Evolutionary conservation across 2,329 filamentous ascomycete genomes (phyloP).

Genomic region (Teratosphaeria gauchensis): DNA sequence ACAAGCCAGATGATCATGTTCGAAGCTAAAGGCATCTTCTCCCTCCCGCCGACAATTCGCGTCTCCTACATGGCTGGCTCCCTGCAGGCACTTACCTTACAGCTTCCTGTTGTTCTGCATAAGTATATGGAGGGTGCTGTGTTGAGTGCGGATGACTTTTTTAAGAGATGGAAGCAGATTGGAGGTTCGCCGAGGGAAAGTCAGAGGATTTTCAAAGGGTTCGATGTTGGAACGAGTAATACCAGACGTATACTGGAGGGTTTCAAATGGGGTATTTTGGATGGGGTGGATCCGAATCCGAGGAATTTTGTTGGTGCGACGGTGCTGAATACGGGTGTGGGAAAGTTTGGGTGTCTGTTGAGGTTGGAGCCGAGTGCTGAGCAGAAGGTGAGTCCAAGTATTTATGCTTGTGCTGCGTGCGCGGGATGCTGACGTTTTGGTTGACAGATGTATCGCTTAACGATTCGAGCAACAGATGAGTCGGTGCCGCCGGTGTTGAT

Average conservation of each 20-base stretch:
- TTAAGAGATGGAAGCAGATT: slow-evolving; percentile 99
- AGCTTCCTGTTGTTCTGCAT: slow-evolving; percentile 78
- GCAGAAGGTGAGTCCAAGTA: slow-evolving; percentile 63
- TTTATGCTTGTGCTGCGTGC: neutral
- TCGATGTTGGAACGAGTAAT: slow-evolving; percentile 60
- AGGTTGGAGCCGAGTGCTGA: slow-evolving; percentile 89
- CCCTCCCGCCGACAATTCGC: slow-evolving; percentile 77
- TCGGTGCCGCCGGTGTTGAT: slow-evolving; percentile 69
- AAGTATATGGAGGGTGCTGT: slow-evolving; percentile 96
- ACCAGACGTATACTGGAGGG: slow-evolving; percentile 67
- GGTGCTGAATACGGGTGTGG: slow-evolving; percentile 72
- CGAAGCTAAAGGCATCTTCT: slow-evolving; percentile 72
- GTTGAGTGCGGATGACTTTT: slow-evolving; percentile 83
- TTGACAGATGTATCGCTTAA: slow-evolving; percentile 82
- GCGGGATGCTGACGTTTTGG: neutral
- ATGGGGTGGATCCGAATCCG: slow-evolving; percentile 78
- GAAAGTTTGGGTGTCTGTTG: slow-evolving; percentile 90
- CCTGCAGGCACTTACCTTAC: slow-evolving; percentile 82
- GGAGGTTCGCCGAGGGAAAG: slow-evolving; percentile 78
- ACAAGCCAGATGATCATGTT: slow-evolving; percentile 93
- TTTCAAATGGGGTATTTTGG: slow-evolving; percentile 80
- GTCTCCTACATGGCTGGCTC: slow-evolving; percentile 92
- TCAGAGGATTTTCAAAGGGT: slow-evolving; percentile 68
- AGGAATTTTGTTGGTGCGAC: slow-evolving; percentile 92
- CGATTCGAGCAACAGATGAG: slow-evolving; percentile 88